These are phyloP conservation scores for Graphilbum sp. DNA, from an alignment of 2,329 filamentous ascomycete species.

Conservation along the genomic window DNA sequence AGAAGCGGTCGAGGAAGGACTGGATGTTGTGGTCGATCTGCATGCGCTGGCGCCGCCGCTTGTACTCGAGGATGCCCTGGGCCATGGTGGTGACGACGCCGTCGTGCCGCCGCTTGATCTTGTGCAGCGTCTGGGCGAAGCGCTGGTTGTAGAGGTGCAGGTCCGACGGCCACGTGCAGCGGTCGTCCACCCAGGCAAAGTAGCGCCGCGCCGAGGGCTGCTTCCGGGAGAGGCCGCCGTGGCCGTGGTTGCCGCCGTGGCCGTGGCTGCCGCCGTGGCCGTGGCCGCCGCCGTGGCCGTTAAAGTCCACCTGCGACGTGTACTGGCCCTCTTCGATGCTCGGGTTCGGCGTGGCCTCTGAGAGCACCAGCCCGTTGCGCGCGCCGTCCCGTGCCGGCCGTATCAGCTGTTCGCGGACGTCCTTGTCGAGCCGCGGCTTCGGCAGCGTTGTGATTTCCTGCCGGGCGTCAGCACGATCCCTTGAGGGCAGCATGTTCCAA, in stretches of 20 bases:
- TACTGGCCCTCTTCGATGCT: constrained; percentile 78
- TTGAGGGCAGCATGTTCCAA: too few relatives aligned
- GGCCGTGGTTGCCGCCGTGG: too few relatives aligned
- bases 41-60: constrained; percentile 88
- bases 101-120: constrained; percentile 92
- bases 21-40: constrained; percentile 97
- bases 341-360: constrained; percentile 76
- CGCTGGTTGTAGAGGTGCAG: constrained; percentile 85
- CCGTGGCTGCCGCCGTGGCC: not conserved
- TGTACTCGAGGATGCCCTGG: constrained; percentile 95
- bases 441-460: constrained; percentile 85
- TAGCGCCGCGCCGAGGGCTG: constrained; percentile 52
- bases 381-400: constrained; percentile 42
- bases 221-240: constrained; percentile 22
- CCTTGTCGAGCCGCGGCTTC: constrained; percentile 57
- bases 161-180: constrained; percentile 81
- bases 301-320: constrained; percentile 29
- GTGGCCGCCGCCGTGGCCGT: constrained; percentile 25
- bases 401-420: constrained; percentile 66
- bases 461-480: not conserved
- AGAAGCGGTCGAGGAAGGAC: constrained; percentile 94
- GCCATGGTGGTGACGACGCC: constrained; percentile 96
- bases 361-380: constrained; percentile 41
- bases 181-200: constrained; percentile 83
- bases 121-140: constrained; percentile 76